These are phyloP conservation scores for Tulasnella sp. DNA, from an alignment of 768 basidiomycete species.

Conservation along the genomic window DNA sequence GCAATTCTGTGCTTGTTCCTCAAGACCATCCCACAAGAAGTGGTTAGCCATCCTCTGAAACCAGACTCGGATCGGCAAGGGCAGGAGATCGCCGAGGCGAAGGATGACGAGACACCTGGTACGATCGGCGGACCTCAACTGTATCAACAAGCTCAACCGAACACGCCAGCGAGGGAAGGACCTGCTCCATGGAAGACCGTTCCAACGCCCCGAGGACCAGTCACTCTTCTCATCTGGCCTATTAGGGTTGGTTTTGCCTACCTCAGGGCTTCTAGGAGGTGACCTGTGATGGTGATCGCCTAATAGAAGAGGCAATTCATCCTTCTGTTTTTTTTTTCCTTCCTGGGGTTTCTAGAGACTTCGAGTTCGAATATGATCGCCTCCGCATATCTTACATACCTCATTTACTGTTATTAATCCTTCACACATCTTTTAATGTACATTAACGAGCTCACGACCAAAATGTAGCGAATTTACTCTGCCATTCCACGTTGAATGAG, in stretches of 20 bases:
- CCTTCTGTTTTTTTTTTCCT: neutral
- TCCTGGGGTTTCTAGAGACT: neutral
- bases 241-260: constrained; percentile 10
- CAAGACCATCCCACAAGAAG: constrained; percentile 36
- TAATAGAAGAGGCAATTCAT: neutral
- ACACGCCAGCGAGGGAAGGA: neutral
- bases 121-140: neutral
- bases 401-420: neutral
- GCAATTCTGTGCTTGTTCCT: constrained; percentile 43
- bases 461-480: neutral
- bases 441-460: neutral
- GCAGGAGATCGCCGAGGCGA: neutral
- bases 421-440: neutral
- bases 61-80: constrained; percentile 14
- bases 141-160: constrained; percentile 3
- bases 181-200: constrained; percentile 13
- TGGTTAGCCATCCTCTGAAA: neutral
- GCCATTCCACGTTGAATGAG: neutral
- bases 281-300: neutral
- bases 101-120: neutral
- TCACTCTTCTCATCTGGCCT: constrained; percentile 22
- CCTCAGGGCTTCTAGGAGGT: constrained; percentile 2
- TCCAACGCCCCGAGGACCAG: constrained; percentile 16
- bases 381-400: neutral
- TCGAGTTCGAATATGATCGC: neutral